Evolutionary conservation across 805 yeast species (phyloP), one percentile per base, ranked within the genome.

Genomic region (Wickerhamiella sorbophila): DNA sequence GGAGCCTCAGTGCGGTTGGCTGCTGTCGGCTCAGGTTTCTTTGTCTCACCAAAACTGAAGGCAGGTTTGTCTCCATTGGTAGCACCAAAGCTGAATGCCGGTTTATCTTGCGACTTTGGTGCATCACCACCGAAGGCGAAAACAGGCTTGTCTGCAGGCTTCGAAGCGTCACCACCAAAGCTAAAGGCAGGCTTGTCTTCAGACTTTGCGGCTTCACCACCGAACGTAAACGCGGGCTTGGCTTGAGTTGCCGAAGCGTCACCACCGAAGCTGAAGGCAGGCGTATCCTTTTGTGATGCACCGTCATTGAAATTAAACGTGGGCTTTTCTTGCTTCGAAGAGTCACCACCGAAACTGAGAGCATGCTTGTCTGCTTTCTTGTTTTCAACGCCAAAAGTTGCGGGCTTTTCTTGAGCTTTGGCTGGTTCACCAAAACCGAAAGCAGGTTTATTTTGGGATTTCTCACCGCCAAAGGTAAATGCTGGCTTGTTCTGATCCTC

Each of bases 41-140:
- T 14, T 9, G 14, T 9, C 31, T 18, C 22, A n/a, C 48, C 45
- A 21, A 44, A 45, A 10, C 34, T 18, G 37, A 39, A 45, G 9
- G 42, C 27, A 27, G 44, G 44, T 32, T 38, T 39, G 16, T 38
- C 31, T 5, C 34, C 35, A 4, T 43, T 22, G 40, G n/a, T 21
- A 15, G 33, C 26, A 16, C 36, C 34, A 16, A 34, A 22, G 10
- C 20, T 26, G 14, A 19, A 26, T 6, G 39, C 8, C 19, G 24
- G 31, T 14, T 22, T 38, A 4, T 36, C 10, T 9, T 9, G 14
- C 31, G 31, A 14, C 9, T 9, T 14, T 9, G 31, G 31, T 4
- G 32, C 29, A 12, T 46, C 51, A 31, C 43, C 43, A 20, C 47
- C 15, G 32, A 42, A 43, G n/a, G 9, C n/a, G n/a, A n/a, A n/a